Evolutionary conservation across 208 protist species (phyloP), one percentile per base, ranked within the genome.

Genomic region (Leishmania turanica): DNA sequence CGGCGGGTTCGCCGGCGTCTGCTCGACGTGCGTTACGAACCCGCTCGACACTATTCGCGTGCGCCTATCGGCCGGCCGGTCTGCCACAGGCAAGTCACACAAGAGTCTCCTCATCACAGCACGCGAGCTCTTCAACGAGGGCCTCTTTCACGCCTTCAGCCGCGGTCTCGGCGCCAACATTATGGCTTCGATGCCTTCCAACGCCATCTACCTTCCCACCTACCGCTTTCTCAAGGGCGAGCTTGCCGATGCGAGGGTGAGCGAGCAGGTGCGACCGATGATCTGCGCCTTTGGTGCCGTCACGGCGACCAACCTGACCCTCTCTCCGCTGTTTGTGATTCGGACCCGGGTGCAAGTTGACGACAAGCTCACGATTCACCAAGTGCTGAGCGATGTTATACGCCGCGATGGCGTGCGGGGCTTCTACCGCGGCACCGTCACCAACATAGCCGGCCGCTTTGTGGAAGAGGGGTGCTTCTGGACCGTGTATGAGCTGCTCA

Each of bases 1-100:
- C 3, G 95, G 95, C 56, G 92, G 93, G 70, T 93, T 98, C 42
- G 92, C 95, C 13, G 95, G 95, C n/a, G 77, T 96, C 1, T 96
- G 91, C 80, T 97, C 93, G n/a, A 98, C 95, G 0, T 93, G 87
- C 58, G 91, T 95, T 19, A 97, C 92, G 19, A 98, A 98, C 87
- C 95, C 95, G 5, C 91, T 98, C 24, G 95, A 98, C 82, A 96
- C 93, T 17, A 93, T 98, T 51, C 95, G 95, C 71, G 92, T 96
- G 58, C 92, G 95, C 45, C 89, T 98, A 40, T 93, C 91, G 3
- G 83, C 92, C 0, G 91, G 90, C 37, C 87, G 93, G 19, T 72
- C 80, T 5, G 93, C 92, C n/a, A 96, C 93, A n/a, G 93, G 93
- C 21, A 93, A 89, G 54, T 6, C 84, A 27, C 92, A 97, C 84